phyloP scores from a whole-genome alignment of 140 eudicot species.

The Ambrosia hybrid region DNA sequence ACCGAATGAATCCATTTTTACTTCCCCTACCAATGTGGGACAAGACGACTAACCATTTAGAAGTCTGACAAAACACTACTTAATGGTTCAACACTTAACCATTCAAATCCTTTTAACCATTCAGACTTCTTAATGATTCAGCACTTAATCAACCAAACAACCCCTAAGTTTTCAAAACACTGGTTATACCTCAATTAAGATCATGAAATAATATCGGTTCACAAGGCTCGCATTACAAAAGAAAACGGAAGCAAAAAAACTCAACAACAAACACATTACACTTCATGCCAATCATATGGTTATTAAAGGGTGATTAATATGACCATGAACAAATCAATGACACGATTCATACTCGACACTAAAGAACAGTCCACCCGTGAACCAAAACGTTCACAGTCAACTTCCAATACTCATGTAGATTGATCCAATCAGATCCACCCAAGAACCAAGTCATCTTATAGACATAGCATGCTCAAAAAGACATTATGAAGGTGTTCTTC shows the following conservation, averaged over 20 bases:
- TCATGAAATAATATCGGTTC: neutral
- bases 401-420: conserved; percentile 18
- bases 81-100: fast-evolving
- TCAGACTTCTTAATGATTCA: fast-evolving
- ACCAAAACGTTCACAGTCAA: neutral
- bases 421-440: conserved; percentile 11
- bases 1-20: too few relatives aligned
- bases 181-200: neutral
- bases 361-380: neutral
- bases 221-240: neutral
- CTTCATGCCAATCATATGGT: conserved; percentile 3
- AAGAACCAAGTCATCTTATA: conserved; percentile 16
- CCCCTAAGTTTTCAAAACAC: neutral
- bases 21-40: too few relatives aligned
- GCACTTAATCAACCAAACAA: too few relatives aligned
- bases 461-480: conserved; percentile 24
- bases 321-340: conserved; percentile 5
- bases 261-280: conserved; percentile 21
- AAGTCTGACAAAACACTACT: too few relatives aligned
- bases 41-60: too few relatives aligned
- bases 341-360: conserved; percentile 3
- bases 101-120: too few relatives aligned
- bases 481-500: conserved; percentile 16
- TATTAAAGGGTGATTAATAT: neutral
- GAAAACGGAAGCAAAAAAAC: conserved; percentile 8